Conservation (phyloP, 208 protist species). For the Trypanosoma platydactyli region DNA sequence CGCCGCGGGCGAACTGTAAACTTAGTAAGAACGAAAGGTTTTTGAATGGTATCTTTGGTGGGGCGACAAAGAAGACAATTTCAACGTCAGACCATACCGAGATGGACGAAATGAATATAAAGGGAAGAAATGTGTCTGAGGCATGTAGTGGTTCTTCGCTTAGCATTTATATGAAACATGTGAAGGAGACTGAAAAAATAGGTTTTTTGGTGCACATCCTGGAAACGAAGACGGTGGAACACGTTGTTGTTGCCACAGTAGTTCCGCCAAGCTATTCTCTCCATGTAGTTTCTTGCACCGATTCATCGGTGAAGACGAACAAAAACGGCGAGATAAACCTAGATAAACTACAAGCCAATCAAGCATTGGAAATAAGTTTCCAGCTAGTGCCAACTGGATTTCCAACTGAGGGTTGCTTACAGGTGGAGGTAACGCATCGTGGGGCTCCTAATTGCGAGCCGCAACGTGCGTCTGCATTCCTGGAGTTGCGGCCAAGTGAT, state of each 20-base stretch:
- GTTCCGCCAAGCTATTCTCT: constrained; percentile 9
- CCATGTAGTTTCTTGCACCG: constrained; percentile 2
- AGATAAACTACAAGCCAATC: neutral
- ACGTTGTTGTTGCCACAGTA: neutral
- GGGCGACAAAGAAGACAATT: constrained; percentile 18
- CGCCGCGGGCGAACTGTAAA: constrained; percentile 1
- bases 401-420: constrained; percentile 13
- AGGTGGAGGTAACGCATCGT: constrained; percentile 15
- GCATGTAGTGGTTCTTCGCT: neutral
- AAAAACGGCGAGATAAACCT: neutral
- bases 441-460: neutral
- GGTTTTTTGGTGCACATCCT: constrained; percentile 14
- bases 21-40: constrained; percentile 46
- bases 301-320: neutral
- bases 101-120: neutral
- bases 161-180: constrained; percentile 17
- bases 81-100: neutral
- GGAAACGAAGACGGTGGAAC: neutral
- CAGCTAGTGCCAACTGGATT: constrained; percentile 13
- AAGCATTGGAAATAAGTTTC: constrained; percentile 4
- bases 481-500: constrained; percentile 14
- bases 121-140: neutral
- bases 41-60: constrained; percentile 56
- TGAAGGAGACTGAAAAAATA: neutral
- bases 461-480: neutral